phyloP scores from a whole-genome alignment of 495 filamentous ascomycete genomes.

The Neurospora terricola region DNA sequence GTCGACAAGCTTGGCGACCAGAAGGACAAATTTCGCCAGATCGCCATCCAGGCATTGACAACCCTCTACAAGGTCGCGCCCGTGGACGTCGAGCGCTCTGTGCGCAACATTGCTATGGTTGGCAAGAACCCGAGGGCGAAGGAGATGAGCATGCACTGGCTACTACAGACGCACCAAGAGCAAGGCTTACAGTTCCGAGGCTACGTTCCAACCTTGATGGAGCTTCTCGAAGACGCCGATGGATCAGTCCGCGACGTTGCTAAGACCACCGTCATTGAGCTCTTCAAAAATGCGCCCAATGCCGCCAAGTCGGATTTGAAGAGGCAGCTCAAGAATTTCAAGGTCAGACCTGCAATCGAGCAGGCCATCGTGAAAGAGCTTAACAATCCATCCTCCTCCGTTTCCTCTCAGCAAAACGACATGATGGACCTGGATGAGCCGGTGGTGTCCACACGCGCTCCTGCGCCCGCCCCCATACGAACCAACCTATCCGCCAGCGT shows the following conservation, averaged over 20 bases:
- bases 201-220: constrained; percentile 75
- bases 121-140: constrained; percentile 76
- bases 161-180: constrained; percentile 72
- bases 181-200: constrained; percentile 66
- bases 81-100: constrained; percentile 64
- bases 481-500: constrained; percentile 38
- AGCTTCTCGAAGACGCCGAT: constrained; percentile 82
- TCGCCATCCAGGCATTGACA: constrained; percentile 61
- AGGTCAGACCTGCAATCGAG: constrained; percentile 77
- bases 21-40: constrained; percentile 66
- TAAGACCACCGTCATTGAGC: constrained; percentile 68
- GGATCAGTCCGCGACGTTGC: constrained; percentile 73
- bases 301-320: constrained; percentile 82
- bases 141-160: constrained; percentile 74
- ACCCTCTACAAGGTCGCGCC: constrained; percentile 61
- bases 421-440: constrained; percentile 28
- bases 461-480: constrained; percentile 25
- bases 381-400: constrained; percentile 43
- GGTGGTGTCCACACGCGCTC: constrained; percentile 16
- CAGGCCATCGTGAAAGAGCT: constrained; percentile 67
- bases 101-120: constrained; percentile 66
- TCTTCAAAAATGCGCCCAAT: constrained; percentile 78
- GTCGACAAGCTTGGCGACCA: constrained; percentile 81
- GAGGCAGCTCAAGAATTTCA: constrained; percentile 63
- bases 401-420: constrained; percentile 30